These are phyloP conservation scores for Rhodamnia argentea DNA, from an alignment of 345 rosid genomes.

Conservation along the genomic window DNA sequence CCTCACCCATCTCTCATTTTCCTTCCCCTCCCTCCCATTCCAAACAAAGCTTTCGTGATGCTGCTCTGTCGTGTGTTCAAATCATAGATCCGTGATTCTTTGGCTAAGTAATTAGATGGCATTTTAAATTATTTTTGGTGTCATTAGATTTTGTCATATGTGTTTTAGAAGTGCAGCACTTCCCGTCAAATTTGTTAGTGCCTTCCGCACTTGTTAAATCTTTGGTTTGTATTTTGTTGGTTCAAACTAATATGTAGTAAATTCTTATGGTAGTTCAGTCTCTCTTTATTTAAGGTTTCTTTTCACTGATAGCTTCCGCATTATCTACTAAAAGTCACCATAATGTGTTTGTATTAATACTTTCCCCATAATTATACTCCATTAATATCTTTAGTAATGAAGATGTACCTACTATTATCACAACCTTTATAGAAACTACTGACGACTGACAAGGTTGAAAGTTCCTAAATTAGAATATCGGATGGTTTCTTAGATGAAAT, in stretches of 20 bases:
- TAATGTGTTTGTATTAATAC: neutral
- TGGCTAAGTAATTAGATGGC: neutral
- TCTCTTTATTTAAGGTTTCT: neutral
- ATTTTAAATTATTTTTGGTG: neutral
- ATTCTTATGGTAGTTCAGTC: neutral
- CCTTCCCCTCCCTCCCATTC: neutral
- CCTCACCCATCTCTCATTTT: neutral
- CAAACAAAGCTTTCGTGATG: neutral
- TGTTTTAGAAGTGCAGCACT: neutral
- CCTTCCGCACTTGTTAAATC: neutral
- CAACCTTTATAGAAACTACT: neutral
- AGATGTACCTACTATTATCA: neutral
- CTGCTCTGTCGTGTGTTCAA: neutral
- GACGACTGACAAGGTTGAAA: neutral
- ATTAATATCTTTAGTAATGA: neutral
- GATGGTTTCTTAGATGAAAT: neutral
- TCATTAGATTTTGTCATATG: neutral
- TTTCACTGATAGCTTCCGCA: neutral
- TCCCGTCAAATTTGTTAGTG: neutral
- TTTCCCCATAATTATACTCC: neutral
- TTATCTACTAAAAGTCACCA: neutral
- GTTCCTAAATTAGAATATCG: neutral
- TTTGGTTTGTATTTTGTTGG: neutral
- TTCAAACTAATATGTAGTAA: neutral
- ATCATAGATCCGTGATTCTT: neutral